Evolutionary conservation across 179 eudicot genomes (phyloP), one percentile per base, ranked within the genome.

Genomic region (Silene noctiflora): DNA sequence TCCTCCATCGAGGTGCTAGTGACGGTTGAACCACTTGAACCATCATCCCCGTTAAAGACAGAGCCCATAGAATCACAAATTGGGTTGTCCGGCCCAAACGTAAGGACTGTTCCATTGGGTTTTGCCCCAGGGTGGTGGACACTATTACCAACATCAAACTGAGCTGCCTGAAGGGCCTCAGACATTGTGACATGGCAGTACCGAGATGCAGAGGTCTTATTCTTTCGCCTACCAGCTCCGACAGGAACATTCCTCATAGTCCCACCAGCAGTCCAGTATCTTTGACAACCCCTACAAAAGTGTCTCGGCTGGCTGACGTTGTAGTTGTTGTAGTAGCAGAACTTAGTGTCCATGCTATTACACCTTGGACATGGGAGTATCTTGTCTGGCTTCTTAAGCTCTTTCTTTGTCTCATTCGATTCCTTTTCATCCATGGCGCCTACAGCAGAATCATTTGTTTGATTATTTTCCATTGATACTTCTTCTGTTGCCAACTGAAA

Each of bases 1-100:
- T 82, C 87, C 21, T 86, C 87, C 33, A 75, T 62, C 22, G 91
- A 84, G 68, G 81, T 83, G 2, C 83, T 87, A 16, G 92, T 86
- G 68, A 84, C 82, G 6, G 87, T 81, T 6, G 92, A 87, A 24
- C 89, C 87, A 71, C 87, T 87, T 2, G 87, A 87, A 21, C 82
- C 81, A 71, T 87, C 91, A 85, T 85, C 86, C 1, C 85, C 77
- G 12, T 73, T 80, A 35, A 77, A 61, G 4, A 77, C 56, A 12
- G 80, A 77, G 3, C 75, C 44, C 80, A 77, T 71, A 1, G 80
- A 77, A 19, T 77, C 80, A 62, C 80, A 70, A 48, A 71, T 75
- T 21, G 80, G 71, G 13, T 25, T 25, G 20, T 79, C 82, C 16
- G 78, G 33, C 42, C 75, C 77, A 72, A 75, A 79, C 3, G 75